Base-by-base conservation (phyloP, 805 yeast genomes). In the Nakazawaea ishiwadae region DNA sequence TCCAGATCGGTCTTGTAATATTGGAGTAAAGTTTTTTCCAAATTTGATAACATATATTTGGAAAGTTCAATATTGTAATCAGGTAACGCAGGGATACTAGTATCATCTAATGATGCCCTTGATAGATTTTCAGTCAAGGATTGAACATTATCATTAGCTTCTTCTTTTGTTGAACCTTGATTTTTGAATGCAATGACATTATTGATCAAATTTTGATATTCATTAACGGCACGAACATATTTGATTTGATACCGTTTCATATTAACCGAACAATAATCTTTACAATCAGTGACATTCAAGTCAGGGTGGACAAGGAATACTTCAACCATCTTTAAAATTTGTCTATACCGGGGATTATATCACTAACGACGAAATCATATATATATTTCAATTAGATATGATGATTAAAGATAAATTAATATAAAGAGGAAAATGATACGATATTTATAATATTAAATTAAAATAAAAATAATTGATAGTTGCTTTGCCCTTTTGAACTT, bases 221-320 rank as follows among this genome's bases (percentile, higher is more conserved):
- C 18, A 9, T 37, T 29, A 3, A 37, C 10, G 8, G 42, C 37
- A 24, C 35, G 28, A 8, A 28, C 31, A 23, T 33, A 42, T 7
- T 29, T 27, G 3, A 14, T 7, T 26, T 42, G 29, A 32, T 37
- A 37, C n/a, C 32, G 4, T 27, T 27, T 20, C 17, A 36, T 17
- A 27, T 36, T 18, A 4, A 33, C 4, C 7, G 32, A 21, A 20
- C 40, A 26, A 14, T 6, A 30, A 17, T 36, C 37, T 19, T 31
- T 6, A 9, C 37, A 36, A 26, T 42, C 37, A 11, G 41, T 37
- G n/a, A 42, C 24, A 14, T 33, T 21, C 28, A 42, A 34, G 31
- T 42, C 33, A 5, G 45, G 41, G 23, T 42, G 41, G 10, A 42
- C 45, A 8, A 28, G 27, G 29, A 32, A 42, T 5, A 42, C 39